Base-by-base conservation (phyloP, 75 land plant species). In the Gnetum montanum region DNA sequence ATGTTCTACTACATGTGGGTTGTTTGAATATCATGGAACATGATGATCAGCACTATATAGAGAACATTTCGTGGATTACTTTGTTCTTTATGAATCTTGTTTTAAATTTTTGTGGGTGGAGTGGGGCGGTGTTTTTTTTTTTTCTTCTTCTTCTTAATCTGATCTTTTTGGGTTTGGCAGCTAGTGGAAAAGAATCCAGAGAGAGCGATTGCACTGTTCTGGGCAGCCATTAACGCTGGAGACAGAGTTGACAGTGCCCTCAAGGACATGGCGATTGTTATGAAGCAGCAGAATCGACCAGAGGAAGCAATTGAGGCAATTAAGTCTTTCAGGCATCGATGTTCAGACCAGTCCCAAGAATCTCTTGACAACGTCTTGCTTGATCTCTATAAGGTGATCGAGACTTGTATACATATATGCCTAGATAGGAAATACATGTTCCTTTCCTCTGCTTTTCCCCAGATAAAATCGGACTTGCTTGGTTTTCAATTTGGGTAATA, bases 261-360 rank as follows among this genome's bases (percentile, higher is more conserved):
- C 40, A 93, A 93, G 57, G 98, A 93, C 53, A 93, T 93, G 98
- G 98, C 98, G 3, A 88, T 93, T 49, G 98, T 88, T 12, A 93
- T 93, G 98, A 93, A 93, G 79, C 98, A 93, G 60, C 98, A 85
- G 69, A 88, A 85, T 54, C 53, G 98, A 46, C 75, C 98, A 3
- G 90, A 93, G 45, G 98, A 93, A 62, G 98, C 98, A 34, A 88
- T 93, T 58, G 95, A 93, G 53, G 98, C 98, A 1, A 93, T 93
- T 62, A 93, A 88, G 64, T 88, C 95, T 22, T 68, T 93, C 31
- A 71, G 98, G 8, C 6, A 25, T 55, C 73, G 90, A n/a, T 93
- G 98, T 70, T 85, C 98, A n/a, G 86, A 82, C 64, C 90, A 84
- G 34, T 86, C 98, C 0, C 98, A 93, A 38, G 95, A 93, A 58